Base-by-base conservation (phyloP, 257 asterid species). In the Penstemon davidsonii region DNA sequence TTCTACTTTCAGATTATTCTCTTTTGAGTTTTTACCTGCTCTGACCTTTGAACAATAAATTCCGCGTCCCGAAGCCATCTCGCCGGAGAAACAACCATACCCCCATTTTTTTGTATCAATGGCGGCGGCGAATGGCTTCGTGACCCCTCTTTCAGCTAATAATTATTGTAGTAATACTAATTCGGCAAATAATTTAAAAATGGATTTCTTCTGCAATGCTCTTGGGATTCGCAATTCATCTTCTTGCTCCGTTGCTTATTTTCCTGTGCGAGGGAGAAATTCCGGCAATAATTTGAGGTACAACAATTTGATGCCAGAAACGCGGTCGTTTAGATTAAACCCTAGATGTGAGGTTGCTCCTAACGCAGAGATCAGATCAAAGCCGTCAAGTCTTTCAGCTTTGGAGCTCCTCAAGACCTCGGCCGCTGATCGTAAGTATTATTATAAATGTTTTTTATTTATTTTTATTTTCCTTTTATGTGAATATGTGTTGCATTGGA, bases 371-470 rank as follows among this genome's bases (percentile, higher is more conserved):
- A 58, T 65, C 67, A 81, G 58, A 62, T 78, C 91, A 50, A 81
- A 64, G 68, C 11, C 83, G 9, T 86, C 94, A 38, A 84, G 91
- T 60, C 80, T 77, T 37, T 78, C 94, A 15, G 96, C 96, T 72
- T 70, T 92, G 80, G 89, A 92, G 82, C 74, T 87, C 46, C 95
- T 92, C 46, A 92, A 89, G 81, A 52, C 87, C 54, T 85, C 98
- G 47, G 88, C 90, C 4, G 88, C 86, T 47, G 87, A 86, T 68
- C 88, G 98, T 91, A 78, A 80, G 92, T 73, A 62, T 73, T 40
- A 9, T 4, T 61, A 12, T 55, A 6, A 41, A 8, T n/a, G n/a
- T n/a, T n/a, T n/a, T n/a, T n/a, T n/a, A n/a, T n/a, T n/a, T n/a
- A n/a, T n/a, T n/a, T n/a, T n/a, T n/a, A n/a, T n/a, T n/a, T n/a